Percentiles rank a stretch among this genome's conserved stretches.
Conservation (phyloP, 768 basidiomycete genomes). For the Obba rivulosa region DNA sequence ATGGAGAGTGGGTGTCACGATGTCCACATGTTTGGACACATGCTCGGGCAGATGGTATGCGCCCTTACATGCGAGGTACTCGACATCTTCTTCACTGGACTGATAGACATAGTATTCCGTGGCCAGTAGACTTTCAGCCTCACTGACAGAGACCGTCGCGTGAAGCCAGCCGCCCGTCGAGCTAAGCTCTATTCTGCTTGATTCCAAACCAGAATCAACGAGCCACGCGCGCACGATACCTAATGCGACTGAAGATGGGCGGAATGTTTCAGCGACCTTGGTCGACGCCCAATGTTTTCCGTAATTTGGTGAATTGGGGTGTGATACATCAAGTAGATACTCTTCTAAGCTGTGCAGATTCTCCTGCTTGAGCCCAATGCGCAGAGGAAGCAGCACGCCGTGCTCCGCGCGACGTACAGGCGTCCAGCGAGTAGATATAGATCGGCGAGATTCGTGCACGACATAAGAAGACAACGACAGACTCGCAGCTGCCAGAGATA, state of each 20-base stretch:
- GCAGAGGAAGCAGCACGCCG: constrained; percentile 38
- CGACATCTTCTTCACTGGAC: constrained; percentile 24
- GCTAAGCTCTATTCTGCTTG: too few relatives aligned
- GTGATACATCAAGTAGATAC: constrained; percentile 41
- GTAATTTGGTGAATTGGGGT: constrained; percentile 45
- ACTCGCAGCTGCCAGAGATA: background rate
- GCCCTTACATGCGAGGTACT: constrained; percentile 51
- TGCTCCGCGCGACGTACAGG: constrained; percentile 31
- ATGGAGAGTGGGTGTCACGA: constrained; percentile 68
- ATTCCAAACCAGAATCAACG: constrained; percentile 4
- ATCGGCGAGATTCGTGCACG: constrained; percentile 16
- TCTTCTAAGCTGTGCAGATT: constrained; percentile 42
- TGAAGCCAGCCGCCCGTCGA: constrained; percentile 15
- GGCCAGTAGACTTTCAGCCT: constrained; percentile 36
- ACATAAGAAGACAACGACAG: constrained; percentile 33
- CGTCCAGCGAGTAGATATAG: constrained; percentile 35
- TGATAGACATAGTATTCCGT: constrained; percentile 40
- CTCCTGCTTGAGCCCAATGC: constrained; percentile 42
- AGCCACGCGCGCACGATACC: constrained; percentile 41
- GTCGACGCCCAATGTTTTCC: constrained; percentile 44
- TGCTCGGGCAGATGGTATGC: constrained; percentile 58
- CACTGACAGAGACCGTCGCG: constrained; percentile 33
- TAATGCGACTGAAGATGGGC: constrained; percentile 37
- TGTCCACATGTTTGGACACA: constrained; percentile 53
- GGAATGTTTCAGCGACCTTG: constrained; percentile 40